Conservation (phyloP, 805 yeast species). For the Cyberlindnera mycetangii region DNA sequence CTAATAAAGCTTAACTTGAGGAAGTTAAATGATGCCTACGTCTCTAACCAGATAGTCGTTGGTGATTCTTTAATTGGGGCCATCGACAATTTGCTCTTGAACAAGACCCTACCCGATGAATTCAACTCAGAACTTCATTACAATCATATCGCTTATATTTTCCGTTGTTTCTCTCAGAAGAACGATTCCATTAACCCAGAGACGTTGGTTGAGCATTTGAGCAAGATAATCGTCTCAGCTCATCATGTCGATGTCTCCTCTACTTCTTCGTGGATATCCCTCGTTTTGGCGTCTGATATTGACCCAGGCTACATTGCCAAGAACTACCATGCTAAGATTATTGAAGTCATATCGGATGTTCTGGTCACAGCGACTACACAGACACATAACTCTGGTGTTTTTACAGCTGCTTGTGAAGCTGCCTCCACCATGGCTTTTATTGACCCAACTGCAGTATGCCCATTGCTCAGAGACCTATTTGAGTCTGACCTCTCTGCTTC, state of each 20-base stretch:
- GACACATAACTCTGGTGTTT: conserved; percentile 36
- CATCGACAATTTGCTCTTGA: conserved; percentile 31
- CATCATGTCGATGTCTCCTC: conserved; percentile 42
- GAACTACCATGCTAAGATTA: conserved; percentile 25
- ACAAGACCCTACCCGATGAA: conserved; percentile 9
- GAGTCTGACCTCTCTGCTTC: conserved; percentile 35
- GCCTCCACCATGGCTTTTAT: conserved; percentile 54
- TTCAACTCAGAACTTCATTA: conserved; percentile 24
- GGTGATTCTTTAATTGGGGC: conserved; percentile 45
- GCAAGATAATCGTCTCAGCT: conserved; percentile 39
- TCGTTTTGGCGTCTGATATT: conserved; percentile 52
- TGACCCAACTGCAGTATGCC: conserved; percentile 53
- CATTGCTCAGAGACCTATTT: conserved; percentile 45
- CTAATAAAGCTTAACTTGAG: conserved; percentile 14
- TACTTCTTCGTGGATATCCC: conserved; percentile 71
- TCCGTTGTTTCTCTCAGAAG: conserved; percentile 37
- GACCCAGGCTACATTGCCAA: conserved; percentile 65
- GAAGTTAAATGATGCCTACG: conserved; percentile 33
- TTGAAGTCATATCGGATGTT: conserved; percentile 21
- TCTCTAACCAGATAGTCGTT: conserved; percentile 35
- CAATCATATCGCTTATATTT: conserved; percentile 34
- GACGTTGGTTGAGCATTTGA: conserved; percentile 32
- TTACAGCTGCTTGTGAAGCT: conserved; percentile 49
- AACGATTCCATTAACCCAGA: conserved; percentile 17
- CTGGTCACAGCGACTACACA: conserved; percentile 18